These are phyloP conservation scores for Ilyonectria robusta DNA, from an alignment of 2,329 filamentous ascomycete genomes.

Conservation along the genomic window DNA sequence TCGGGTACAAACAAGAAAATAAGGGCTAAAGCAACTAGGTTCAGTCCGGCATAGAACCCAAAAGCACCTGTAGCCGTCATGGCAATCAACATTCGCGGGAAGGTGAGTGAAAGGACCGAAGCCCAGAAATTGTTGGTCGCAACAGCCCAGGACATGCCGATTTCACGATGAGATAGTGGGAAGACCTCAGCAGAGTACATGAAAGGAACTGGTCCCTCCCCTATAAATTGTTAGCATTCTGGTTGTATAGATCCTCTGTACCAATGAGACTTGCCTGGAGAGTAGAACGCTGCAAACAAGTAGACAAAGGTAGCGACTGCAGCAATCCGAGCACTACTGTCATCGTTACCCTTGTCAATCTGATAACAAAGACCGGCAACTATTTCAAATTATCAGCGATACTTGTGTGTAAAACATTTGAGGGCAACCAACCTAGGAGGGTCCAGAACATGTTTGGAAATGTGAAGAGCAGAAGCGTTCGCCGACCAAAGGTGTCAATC, in stretches of 20 bases:
- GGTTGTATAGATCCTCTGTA: neutral
- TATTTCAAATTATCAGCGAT: conserved; percentile 25
- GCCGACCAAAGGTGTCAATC: conserved; percentile 75
- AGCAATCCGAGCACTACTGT: conserved; percentile 62
- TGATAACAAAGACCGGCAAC: conserved; percentile 54
- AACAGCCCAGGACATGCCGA: conserved; percentile 73
- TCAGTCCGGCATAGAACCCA: conserved; percentile 63
- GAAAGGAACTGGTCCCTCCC: conserved; percentile 71
- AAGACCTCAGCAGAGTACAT: conserved; percentile 73
- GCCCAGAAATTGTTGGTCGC: conserved; percentile 69
- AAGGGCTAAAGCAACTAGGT: conserved; percentile 60
- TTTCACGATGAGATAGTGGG: conserved; percentile 71
- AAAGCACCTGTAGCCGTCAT: conserved; percentile 52
- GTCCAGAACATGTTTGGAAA: conserved; percentile 77
- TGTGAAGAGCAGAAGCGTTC: conserved; percentile 71
- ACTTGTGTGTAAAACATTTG: neutral
- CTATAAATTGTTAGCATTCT: conserved; percentile 10
- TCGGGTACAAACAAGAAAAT: conserved; percentile 66
- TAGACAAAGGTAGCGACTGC: conserved; percentile 73
- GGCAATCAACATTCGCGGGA: conserved; percentile 60
- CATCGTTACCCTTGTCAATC: conserved; percentile 48
- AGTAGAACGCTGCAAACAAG: conserved; percentile 75
- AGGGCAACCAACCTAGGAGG: conserved; percentile 54
- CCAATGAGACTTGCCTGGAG: conserved; percentile 58
- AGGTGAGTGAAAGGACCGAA: conserved; percentile 61